Conservation (phyloP, 2,329 filamentous ascomycete species). For the Zymoseptoria ardabiliae region DNA sequence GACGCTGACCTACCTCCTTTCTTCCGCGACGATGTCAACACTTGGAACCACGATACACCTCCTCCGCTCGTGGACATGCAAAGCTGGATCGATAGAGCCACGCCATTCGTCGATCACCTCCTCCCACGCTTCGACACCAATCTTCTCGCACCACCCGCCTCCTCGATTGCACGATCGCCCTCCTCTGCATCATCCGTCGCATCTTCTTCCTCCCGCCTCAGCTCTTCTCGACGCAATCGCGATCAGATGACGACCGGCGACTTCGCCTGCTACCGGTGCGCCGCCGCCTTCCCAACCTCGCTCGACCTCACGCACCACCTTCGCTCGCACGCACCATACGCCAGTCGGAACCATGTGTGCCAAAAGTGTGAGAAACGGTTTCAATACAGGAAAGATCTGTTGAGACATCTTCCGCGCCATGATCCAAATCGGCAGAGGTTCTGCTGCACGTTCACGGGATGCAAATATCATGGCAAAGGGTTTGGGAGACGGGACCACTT, state of each 20-base stretch:
- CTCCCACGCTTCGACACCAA: slow-evolving; percentile 10
- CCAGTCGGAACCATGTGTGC: slow-evolving; percentile 16
- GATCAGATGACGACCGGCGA: slow-evolving; percentile 10
- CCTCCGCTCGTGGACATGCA: slow-evolving; percentile 6
- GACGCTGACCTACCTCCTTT: not conserved
- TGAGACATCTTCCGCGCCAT: slow-evolving; percentile 15
- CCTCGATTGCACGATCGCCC: slow-evolving; percentile 9
- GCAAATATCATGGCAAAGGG: slow-evolving; percentile 16
- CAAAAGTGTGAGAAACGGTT: slow-evolving; percentile 15
- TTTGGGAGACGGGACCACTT: slow-evolving; percentile 19
- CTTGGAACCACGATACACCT: not conserved
- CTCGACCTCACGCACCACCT: slow-evolving; percentile 17
- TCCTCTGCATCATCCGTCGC: slow-evolving; percentile 15
- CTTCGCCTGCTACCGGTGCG: slow-evolving; percentile 13
- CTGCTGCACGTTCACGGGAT: slow-evolving; percentile 11
- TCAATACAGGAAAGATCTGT: slow-evolving; percentile 17
- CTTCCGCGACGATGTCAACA: not conserved
- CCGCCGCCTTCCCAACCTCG: slow-evolving; percentile 12
- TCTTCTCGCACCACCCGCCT: slow-evolving; percentile 8
- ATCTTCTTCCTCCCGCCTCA: slow-evolving; percentile 4
- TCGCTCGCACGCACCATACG: slow-evolving; percentile 15
- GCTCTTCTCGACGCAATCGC: slow-evolving; percentile 8
- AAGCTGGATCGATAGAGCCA: slow-evolving; percentile 10
- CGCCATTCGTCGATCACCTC: slow-evolving; percentile 6
- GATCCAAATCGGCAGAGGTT: slow-evolving; percentile 15